Conservation (phyloP, 345 rosid species). For the Rhizophora mangle region DNA sequence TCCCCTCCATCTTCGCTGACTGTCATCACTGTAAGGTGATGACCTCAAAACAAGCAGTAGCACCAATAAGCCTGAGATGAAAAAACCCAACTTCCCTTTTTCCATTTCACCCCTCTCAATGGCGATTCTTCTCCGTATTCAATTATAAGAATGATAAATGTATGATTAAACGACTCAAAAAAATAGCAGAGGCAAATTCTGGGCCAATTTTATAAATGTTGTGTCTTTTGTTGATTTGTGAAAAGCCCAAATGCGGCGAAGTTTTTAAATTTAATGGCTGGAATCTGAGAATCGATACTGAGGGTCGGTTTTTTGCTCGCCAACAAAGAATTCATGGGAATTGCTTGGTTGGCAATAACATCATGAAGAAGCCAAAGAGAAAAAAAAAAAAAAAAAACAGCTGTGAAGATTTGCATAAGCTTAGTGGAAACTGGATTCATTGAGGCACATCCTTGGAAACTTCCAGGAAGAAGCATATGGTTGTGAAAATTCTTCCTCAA, state of each 20-base stretch:
- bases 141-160: background rate
- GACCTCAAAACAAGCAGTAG: conserved; percentile 8
- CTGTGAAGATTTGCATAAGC: no score
- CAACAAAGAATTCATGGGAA: conserved; percentile 9
- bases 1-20: conserved; percentile 20
- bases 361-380: background rate
- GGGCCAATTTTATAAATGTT: background rate
- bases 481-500: no score
- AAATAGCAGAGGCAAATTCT: background rate
- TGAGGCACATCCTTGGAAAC: conserved; percentile 1
- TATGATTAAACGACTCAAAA: conserved; percentile 5
- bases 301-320: conserved; percentile 4
- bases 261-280: background rate
- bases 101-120: background rate
- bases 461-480: background rate
- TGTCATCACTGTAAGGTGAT: conserved; percentile 12
- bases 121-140: background rate
- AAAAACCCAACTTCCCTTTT: conserved; percentile 17
- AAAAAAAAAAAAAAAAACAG: background rate
- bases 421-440: no score
- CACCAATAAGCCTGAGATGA: background rate
- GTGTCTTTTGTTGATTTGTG: background rate
- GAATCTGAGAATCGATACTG: background rate
- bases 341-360: background rate
- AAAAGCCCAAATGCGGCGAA: background rate